Conservation (phyloP, 164 flowering plant species). For the Piper betle region DNA sequence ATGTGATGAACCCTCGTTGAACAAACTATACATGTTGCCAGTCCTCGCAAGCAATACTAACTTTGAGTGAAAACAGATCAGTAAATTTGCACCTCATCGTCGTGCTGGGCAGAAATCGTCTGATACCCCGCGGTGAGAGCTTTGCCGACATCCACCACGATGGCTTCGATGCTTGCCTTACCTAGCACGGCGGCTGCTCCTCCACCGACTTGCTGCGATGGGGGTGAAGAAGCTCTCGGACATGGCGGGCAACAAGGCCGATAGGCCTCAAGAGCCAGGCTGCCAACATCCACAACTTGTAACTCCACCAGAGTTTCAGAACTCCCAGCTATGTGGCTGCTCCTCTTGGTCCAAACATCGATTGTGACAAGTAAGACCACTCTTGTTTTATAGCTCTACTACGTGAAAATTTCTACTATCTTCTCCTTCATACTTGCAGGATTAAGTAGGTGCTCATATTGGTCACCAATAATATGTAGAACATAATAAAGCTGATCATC, state of each 20-base stretch:
- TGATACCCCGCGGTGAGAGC: constrained; percentile 3
- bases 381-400: background rate
- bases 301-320: background rate
- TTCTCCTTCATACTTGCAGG: background rate
- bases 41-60: no score
- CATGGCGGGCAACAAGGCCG: background rate
- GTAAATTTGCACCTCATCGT: background rate
- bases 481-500: background rate
- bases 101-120: constrained; percentile 1
- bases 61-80: no score
- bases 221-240: constrained; percentile 10
- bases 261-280: constrained; percentile 9
- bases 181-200: constrained; percentile 11
- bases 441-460: no score
- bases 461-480: background rate
- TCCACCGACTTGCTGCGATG: constrained; percentile 20
- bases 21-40: no score
- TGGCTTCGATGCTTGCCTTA: constrained; percentile 12
- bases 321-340: constrained; percentile 1
- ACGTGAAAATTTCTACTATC: background rate
- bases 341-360: background rate
- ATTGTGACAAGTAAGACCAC: constrained; percentile 4
- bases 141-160: constrained; percentile 1
- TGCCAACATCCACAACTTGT: background rate
- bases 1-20: no score